These are phyloP conservation scores for Boletus chippewaensis DNA, from an alignment of 1,284 basidiomycete species.

Conservation along the genomic window DNA sequence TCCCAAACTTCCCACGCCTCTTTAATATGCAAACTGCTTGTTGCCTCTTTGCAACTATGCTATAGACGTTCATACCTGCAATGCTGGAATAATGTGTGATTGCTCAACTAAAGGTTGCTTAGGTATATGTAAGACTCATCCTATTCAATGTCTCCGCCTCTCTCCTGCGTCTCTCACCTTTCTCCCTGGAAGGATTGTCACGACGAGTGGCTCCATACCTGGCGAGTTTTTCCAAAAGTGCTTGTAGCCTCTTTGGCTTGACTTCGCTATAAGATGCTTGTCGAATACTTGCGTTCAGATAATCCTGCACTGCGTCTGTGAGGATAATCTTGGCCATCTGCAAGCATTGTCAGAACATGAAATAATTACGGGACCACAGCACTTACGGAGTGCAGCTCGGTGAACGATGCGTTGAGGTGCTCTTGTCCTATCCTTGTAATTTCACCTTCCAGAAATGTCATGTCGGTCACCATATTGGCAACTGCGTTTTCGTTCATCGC, in stretches of 20 bases:
- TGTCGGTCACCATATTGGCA: slow-evolving; percentile 75
- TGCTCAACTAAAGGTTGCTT: background rate
- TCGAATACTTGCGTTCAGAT: slow-evolving; percentile 68
- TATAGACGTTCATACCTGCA: slow-evolving; percentile 20
- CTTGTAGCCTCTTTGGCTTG: slow-evolving; percentile 68
- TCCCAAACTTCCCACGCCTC: slow-evolving; percentile 7
- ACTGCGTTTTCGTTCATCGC: slow-evolving; percentile 87
- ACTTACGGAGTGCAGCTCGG: slow-evolving; percentile 75
- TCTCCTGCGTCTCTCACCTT: slow-evolving; percentile 63
- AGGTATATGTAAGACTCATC: slow-evolving; percentile 22
- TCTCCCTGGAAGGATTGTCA: slow-evolving; percentile 50
- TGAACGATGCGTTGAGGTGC: slow-evolving; percentile 70
- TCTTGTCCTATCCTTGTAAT: slow-evolving; percentile 66
- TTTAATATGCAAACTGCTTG: background rate
- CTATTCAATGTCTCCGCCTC: slow-evolving; percentile 76
- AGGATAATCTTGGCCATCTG: slow-evolving; percentile 79
- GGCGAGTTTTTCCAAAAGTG: slow-evolving; percentile 75
- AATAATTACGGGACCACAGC: background rate
- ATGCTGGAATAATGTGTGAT: slow-evolving; percentile 9
- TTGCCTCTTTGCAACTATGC: slow-evolving; percentile 12
- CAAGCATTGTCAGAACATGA: slow-evolving; percentile 9
- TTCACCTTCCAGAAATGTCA: slow-evolving; percentile 80
- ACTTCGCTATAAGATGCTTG: slow-evolving; percentile 68
- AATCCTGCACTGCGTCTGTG: slow-evolving; percentile 70
- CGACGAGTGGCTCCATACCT: slow-evolving; percentile 59